These are phyloP conservation scores for Colletotrichum coccodes DNA, from an alignment of 2,329 filamentous ascomycete genomes.

Conservation along the genomic window DNA sequence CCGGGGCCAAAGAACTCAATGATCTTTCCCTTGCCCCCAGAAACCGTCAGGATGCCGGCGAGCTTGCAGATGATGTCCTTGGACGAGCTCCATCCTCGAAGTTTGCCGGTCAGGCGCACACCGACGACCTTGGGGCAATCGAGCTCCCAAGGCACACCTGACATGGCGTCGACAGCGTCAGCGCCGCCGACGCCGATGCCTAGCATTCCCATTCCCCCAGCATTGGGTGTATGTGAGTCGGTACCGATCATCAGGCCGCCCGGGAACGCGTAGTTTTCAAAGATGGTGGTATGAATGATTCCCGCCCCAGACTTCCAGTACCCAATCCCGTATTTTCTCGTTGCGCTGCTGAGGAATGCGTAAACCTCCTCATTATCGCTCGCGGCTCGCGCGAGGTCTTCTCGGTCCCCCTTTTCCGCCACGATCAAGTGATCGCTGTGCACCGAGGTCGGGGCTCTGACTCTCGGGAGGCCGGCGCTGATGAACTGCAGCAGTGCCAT, in stretches of 20 bases:
- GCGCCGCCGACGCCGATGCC: slow-evolving; percentile 54
- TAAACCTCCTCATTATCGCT: slow-evolving; percentile 49
- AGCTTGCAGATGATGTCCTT: slow-evolving; percentile 50
- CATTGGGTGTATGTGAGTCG: slow-evolving; percentile 49
- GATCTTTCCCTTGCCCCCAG: slow-evolving; percentile 46
- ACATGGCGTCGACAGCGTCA: slow-evolving; percentile 57
- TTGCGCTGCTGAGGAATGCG: slow-evolving; percentile 48
- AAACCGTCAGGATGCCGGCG: slow-evolving; percentile 45
- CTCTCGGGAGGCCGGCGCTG: slow-evolving; percentile 48
- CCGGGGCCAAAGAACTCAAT: slow-evolving; percentile 49
- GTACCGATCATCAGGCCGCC: slow-evolving; percentile 48
- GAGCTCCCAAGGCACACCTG: slow-evolving; percentile 46
- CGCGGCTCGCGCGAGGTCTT: slow-evolving; percentile 40
- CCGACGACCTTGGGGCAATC: slow-evolving; percentile 44
- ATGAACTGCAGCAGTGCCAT: slow-evolving; percentile 55
- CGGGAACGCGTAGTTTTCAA: slow-evolving; percentile 51
- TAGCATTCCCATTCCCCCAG: slow-evolving; percentile 46
- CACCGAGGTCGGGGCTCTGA: slow-evolving; percentile 49
- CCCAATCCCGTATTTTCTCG: slow-evolving; percentile 57
- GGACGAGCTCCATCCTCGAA: slow-evolving; percentile 43
- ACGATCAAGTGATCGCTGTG: slow-evolving; percentile 52
- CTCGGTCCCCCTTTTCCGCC: slow-evolving; percentile 41
- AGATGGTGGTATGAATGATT: slow-evolving; percentile 51
- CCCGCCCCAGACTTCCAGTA: slow-evolving; percentile 49
- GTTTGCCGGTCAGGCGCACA: slow-evolving; percentile 41